Base-by-base conservation (phyloP, 805 yeast genomes). In the Brettanomyces bruxellensis region DNA sequence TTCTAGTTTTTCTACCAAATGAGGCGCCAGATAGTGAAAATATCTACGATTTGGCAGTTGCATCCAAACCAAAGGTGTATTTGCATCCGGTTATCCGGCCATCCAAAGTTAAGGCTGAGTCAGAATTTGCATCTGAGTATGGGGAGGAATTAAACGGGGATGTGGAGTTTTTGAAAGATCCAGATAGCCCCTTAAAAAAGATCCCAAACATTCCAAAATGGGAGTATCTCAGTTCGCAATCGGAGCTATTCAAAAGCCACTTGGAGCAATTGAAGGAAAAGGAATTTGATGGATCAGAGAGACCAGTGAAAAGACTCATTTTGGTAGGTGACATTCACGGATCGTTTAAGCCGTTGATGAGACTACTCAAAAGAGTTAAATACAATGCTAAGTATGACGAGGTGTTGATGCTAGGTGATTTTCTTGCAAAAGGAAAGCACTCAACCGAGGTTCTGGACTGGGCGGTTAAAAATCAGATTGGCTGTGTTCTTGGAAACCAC, bases 321-420 rank as follows among this genome's bases (percentile, higher is more conserved):
- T 58, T 88, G 41, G 71, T 90, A 25, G 97, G 98, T 4, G 98
- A 90, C 61, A 78, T 90, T 23, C 98, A 90, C 65, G 97, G 96
- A 2, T 80, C 81, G 54, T 78, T 71, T 55, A 64, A 69, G 6
- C 78, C 78, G 55, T 66, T 89, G 46, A 59, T 60, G 47, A 64
- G 69, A 43, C 67, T 91, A 38, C 64, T 90, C 46, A 55, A 68
- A 7, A 73, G 77, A 55, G 55, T 77, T 22, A 62, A 71, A 11
- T 77, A 70, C 55, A 69, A 78, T 47, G 55, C 55, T 4, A 55
- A 67, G 22, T 55, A 61, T 7, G 95, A 87, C 59, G 74, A 75
- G 40, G 69, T 89, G 12, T 65, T 90, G 1, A 66, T 89, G 23
- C 63, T 89, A 22, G 98, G 98, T 4, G 97, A 90, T 59, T 86